Base-by-base conservation (phyloP, 768 basidiomycete genomes). In the Lactifluus pinguis region DNA sequence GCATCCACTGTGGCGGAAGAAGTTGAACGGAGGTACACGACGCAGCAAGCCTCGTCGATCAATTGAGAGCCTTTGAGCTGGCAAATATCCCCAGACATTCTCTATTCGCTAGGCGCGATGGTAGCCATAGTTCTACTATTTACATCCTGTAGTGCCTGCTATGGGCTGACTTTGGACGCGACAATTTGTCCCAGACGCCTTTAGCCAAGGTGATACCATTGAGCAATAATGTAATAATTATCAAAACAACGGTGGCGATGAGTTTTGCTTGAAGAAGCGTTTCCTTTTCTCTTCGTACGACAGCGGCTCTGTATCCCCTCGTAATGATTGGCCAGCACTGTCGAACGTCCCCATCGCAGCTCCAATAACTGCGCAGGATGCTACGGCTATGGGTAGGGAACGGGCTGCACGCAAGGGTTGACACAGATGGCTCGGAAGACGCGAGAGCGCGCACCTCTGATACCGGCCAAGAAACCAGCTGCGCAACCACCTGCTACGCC, bases 401-500 rank as follows among this genome's bases (percentile, higher is more conserved):
- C 89, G 87, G 55, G 83, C 92, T 95, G 65, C 19, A 67, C 25
- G 59, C 2, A 65, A 38, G 70, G 65, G 29, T 47, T 13, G 21
- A 39, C 21, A 56, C 54, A 61, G 52, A 39, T 57, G 7, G 42
- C 21, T 21, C 36, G 32, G 32, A 25, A 21, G 61, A 15, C 34
- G 48, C 17, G 53, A 57, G 53, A 36, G 47, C 11, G 74, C 81
- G 44, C 68, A 92, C 91, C 80, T 77, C 90, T 81, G 59, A 95
- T 73, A 55, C 94, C 94, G 34, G 91, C 91, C 64, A 95, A 75
- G 75, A 95, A 92, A 49, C 94, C 94, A 54, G 93, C 93, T 51
- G 93, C 93, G 75, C 93, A 95, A 58, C 88, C 94, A 57, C 89
- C 94, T 54, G 83, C 83, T 49, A 86, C 87, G 52, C 89, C 87